These are phyloP conservation scores for Microbotryum intermedium DNA, from an alignment of 1,284 basidiomycete genomes.

Conservation along the genomic window DNA sequence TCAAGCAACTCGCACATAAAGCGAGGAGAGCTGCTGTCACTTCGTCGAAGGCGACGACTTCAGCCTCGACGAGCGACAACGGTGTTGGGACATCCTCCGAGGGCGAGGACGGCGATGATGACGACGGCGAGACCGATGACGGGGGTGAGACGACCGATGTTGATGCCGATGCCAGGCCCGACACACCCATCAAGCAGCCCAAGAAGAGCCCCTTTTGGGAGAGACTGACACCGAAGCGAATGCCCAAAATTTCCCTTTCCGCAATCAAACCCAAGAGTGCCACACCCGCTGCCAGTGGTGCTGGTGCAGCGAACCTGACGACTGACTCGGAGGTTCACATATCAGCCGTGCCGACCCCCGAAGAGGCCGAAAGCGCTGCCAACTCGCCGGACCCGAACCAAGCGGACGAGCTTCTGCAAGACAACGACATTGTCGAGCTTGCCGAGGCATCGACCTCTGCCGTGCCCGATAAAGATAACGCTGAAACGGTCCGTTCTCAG, in stretches of 20 bases:
- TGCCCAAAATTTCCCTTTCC: background rate
- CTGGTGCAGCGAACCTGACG: background rate
- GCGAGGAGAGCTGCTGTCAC: conserved; percentile 37
- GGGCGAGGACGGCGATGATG: conserved; percentile 51
- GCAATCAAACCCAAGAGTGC: background rate
- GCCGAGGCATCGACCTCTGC: background rate
- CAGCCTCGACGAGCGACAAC: conserved; percentile 45
- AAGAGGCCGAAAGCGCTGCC: background rate
- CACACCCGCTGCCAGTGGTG: background rate
- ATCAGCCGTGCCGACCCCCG: background rate
- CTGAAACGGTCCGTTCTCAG: conserved; percentile 37
- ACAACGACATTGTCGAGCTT: background rate
- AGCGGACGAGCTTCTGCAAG: background rate
- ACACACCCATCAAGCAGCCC: background rate
- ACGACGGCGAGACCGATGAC: conserved; percentile 45
- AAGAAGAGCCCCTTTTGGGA: conserved; percentile 21
- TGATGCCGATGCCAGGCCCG: conserved; percentile 9
- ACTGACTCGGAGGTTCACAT: background rate
- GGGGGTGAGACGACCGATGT: conserved; percentile 40
- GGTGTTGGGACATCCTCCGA: conserved; percentile 39
- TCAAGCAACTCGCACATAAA: conserved; percentile 44
- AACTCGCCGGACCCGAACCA: no score
- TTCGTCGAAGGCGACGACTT: conserved; percentile 50
- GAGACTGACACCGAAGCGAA: conserved; percentile 3
- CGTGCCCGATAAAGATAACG: background rate